A percentile compares a stretch with the other conserved stretches of the same genome.
Conservation (phyloP, 2,329 filamentous ascomycete species). For the Ophiostoma tasmaniense region DNA sequence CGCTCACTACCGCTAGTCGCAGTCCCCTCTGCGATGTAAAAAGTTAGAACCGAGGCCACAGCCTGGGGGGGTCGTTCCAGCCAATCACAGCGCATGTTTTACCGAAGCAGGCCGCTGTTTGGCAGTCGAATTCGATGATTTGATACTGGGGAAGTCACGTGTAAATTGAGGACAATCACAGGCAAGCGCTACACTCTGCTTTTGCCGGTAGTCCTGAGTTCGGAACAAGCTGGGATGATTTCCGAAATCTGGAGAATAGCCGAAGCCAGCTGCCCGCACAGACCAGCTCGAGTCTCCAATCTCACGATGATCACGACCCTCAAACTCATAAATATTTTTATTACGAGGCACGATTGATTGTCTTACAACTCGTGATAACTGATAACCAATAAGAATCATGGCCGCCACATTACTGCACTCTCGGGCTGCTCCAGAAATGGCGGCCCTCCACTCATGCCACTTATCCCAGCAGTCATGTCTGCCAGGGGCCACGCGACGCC, state of each 20-base stretch:
- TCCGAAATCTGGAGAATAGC: background rate
- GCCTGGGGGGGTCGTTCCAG: background rate
- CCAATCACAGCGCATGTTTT: conserved; percentile 20
- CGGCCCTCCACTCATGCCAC: background rate
- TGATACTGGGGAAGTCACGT: conserved; percentile 5
- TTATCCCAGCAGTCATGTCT: background rate
- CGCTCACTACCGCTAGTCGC: background rate
- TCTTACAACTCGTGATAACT: conserved; percentile 1
- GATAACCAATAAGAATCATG: background rate
- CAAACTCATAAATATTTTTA: background rate
- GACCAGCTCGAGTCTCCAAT: background rate
- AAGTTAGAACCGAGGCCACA: conserved; percentile 1
- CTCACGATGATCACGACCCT: no score
- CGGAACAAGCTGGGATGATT: background rate
- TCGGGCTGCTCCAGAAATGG: background rate
- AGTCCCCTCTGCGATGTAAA: background rate
- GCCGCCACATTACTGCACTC: background rate
- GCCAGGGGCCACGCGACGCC: background rate
- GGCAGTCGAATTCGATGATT: background rate
- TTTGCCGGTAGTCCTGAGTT: background rate
- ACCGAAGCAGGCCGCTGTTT: conserved; percentile 13
- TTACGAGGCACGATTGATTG: background rate
- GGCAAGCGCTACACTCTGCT: background rate
- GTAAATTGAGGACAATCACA: background rate
- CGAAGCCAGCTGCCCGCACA: background rate